Base-by-base conservation (phyloP, 768 basidiomycete genomes). In the Lenzites betulinus region DNA sequence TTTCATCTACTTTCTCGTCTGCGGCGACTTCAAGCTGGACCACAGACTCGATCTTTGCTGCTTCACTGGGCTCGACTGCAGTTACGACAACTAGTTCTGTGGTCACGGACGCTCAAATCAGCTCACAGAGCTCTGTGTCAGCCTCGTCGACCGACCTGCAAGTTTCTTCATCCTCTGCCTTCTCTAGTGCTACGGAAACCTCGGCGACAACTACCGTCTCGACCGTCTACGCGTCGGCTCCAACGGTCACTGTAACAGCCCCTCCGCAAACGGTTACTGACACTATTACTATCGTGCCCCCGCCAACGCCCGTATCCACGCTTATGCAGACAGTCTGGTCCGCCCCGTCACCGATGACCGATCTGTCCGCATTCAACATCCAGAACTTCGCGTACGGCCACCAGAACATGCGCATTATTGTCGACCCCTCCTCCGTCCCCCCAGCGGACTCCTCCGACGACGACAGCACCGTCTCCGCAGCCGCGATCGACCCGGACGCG, bases 291-390 rank as follows among this genome's bases (percentile, higher is more conserved):
- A 63, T 64, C 48, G 43, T 60, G 43, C 62, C 66, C 18, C 62
- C 66, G 0, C 58, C 63, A 30, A 58, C 60, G 16, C 59, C 53
- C 38, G 55, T 55, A 16, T 26, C 67, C 6, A 60, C 57, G 3
- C 43, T 56, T 1, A 44, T 54, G 15, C 39, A 54, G 42, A 67
- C 70, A 6, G 49, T 71, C n/a, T 90, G 89, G 89, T 54, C 74
- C 1, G 72, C 76, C 5, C 84, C 88, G 0, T 62, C 75, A 0
- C 72, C 78, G 22, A 83, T 89, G 77, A 78, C 80, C 0, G 81
- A 89, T 68, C 77, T 92, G 26, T 72, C 77, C 36, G 64, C 82
- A 2, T 90, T 89, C 79, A 82, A 83, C 49, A 70, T 90, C 61
- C 78, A 82, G 12, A 67, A 77, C 52, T 87, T 86, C 67, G 76